These are phyloP conservation scores for Nepenthes gracilis DNA, from an alignment of 148 eudicot species.

Conservation along the genomic window DNA sequence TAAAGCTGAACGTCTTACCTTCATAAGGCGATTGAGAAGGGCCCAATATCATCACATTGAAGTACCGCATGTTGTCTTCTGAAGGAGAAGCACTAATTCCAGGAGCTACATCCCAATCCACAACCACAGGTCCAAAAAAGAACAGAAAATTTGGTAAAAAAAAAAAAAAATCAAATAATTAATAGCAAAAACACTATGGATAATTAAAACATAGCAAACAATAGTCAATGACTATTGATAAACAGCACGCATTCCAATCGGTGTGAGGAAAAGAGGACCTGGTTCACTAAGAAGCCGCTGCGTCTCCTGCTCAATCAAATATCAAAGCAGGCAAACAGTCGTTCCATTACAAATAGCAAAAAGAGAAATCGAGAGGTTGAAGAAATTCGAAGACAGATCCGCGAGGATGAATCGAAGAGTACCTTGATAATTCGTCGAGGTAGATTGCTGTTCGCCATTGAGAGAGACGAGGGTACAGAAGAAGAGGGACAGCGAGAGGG, in stretches of 20 bases:
- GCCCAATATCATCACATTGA: conserved; percentile 13
- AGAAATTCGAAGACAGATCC: too few relatives aligned
- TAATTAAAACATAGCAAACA: background rate
- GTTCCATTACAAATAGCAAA: background rate
- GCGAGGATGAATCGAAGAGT: background rate
- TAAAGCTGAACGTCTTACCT: background rate
- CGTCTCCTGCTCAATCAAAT: conserved; percentile 9
- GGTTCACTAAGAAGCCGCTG: conserved; percentile 15
- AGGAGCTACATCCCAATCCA: conserved; percentile 4
- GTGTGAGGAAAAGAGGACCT: conserved; percentile 1
- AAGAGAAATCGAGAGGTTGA: background rate
- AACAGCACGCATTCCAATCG: background rate
- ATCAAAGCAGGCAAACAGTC: background rate
- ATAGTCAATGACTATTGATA: background rate
- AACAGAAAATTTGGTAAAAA: background rate
- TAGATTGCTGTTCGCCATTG: conserved; percentile 9
- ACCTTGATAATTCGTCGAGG: conserved; percentile 8
- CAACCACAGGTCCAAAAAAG: background rate
- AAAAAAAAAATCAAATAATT: background rate
- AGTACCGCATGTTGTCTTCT: conserved; percentile 12
- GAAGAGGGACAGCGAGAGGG: background rate
- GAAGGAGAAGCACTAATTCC: conserved; percentile 14
- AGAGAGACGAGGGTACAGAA: background rate
- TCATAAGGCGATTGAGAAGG: conserved; percentile 15
- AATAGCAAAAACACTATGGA: background rate